These are phyloP conservation scores for Ogataea paraovalis DNA, from an alignment of 805 yeast genomes.

Conservation along the genomic window DNA sequence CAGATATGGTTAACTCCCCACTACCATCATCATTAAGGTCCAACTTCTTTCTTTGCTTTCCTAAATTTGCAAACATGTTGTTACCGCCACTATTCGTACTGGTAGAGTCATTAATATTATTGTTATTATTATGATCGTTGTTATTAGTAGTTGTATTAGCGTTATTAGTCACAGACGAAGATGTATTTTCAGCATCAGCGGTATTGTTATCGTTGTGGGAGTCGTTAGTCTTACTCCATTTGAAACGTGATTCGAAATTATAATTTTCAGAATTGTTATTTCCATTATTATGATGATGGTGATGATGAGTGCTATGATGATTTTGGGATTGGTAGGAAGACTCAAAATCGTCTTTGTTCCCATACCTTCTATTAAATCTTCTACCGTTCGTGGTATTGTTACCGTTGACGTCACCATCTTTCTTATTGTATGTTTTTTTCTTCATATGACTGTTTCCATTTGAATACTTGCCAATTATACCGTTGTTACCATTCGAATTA, in stretches of 20 bases:
- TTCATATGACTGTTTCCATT: slow-evolving; percentile 3
- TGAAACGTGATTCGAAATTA: not conserved
- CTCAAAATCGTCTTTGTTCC: slow-evolving; percentile 2
- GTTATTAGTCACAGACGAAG: not conserved
- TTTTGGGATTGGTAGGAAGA: too few relatives aligned
- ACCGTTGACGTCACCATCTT: not conserved
- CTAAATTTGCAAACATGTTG: slow-evolving; percentile 24
- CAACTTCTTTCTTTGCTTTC: slow-evolving; percentile 28
- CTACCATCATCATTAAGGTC: slow-evolving; percentile 14
- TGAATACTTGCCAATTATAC: not conserved
- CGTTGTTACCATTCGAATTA: slow-evolving; percentile 1
- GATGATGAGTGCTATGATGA: not conserved
- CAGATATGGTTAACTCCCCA: slow-evolving; percentile 18
- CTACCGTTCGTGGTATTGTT: slow-evolving; percentile 1
- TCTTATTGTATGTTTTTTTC: not conserved
- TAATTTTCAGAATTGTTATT: not conserved
- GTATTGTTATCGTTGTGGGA: slow-evolving; percentile 1
- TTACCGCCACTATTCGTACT: not conserved
- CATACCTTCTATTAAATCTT: slow-evolving; percentile 2
- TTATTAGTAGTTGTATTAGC: not conserved
- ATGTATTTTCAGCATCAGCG: not conserved
- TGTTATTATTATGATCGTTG: not conserved
- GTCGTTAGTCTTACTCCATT: slow-evolving; percentile 3
- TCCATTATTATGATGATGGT: not conserved
- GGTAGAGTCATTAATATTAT: not conserved